A percentile compares a stretch with the other conserved stretches of the same genome.
Conservation (phyloP, 495 filamentous ascomycete genomes). For the Penicillium atrosanguineum region DNA sequence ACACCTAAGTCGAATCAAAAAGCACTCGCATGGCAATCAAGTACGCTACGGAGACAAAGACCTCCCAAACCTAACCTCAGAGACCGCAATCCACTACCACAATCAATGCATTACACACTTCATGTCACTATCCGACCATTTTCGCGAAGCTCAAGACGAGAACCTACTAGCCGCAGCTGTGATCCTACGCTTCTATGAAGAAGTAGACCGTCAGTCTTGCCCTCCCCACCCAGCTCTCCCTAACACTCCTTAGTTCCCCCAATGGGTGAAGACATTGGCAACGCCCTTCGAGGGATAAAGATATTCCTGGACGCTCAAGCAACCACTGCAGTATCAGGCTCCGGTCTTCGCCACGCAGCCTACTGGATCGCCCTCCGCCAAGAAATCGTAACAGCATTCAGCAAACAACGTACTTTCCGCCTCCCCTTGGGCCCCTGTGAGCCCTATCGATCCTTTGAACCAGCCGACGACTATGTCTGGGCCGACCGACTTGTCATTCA, state of each 20-base stretch:
- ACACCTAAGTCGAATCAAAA: conserved; percentile 24
- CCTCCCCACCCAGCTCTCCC: not conserved
- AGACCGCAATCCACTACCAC: conserved; percentile 27
- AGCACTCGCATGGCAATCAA: conserved; percentile 14
- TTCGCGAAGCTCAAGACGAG: conserved; percentile 20
- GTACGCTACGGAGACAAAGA: conserved; percentile 20
- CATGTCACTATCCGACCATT: conserved; percentile 13
- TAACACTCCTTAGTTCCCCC: conserved; percentile 3
- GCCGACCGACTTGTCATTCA: conserved; percentile 31
- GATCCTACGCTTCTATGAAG: conserved; percentile 35
- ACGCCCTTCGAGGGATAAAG: conserved; percentile 13
- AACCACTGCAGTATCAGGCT: conserved; percentile 7
- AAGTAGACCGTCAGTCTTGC: conserved; percentile 22
- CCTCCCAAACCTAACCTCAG: conserved; percentile 16
- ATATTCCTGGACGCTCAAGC: conserved; percentile 16
- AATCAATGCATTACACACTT: conserved; percentile 28
- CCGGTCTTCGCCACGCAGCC: conserved; percentile 29
- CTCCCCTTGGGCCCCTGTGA: conserved; percentile 22
- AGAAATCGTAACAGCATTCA: conserved; percentile 35
- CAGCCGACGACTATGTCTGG: conserved; percentile 32
- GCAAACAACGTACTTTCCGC: conserved; percentile 30
- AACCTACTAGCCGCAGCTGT: conserved; percentile 30
- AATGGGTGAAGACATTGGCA: conserved; percentile 16
- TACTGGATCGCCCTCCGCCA: conserved; percentile 38
- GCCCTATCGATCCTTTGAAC: conserved; percentile 25